Percentiles rank a stretch among this genome's conserved stretches.
phyloP scores from a whole-genome alignment of 495 filamentous ascomycete genomes.

The Usnea hakonensis region DNA sequence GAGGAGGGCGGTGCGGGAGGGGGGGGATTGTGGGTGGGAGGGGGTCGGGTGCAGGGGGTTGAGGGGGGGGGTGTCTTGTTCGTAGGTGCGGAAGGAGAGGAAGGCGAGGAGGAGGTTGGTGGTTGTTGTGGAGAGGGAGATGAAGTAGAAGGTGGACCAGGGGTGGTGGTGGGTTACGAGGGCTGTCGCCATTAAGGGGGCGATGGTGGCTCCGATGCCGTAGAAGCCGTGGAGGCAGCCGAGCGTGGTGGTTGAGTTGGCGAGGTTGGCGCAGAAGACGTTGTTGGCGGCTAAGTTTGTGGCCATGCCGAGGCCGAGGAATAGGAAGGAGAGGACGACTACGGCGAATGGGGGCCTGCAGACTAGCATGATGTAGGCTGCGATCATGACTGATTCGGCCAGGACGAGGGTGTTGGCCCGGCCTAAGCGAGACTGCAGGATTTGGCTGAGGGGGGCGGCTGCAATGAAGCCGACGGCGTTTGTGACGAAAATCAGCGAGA shows the following conservation, averaged over 20 bases:
- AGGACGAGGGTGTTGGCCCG: constrained; percentile 54
- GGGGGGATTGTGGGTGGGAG: constrained; percentile 23
- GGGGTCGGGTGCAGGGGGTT: constrained; percentile 32
- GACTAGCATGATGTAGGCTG: constrained; percentile 57
- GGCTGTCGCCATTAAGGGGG: constrained; percentile 62
- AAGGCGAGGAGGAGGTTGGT: constrained; percentile 19
- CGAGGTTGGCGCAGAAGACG: constrained; percentile 64
- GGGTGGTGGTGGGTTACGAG: constrained; percentile 44
- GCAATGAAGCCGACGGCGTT: constrained; percentile 70
- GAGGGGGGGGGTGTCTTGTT: constrained; percentile 31
- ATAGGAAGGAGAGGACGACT: constrained; percentile 56
- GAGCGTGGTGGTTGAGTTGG: constrained; percentile 53
- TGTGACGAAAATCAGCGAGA: constrained; percentile 72
- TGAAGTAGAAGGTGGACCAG: constrained; percentile 57
- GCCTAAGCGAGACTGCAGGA: constrained; percentile 47
- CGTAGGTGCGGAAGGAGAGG: constrained; percentile 32
- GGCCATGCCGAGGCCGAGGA: constrained; percentile 60
- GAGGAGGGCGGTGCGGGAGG: constrained; percentile 27
- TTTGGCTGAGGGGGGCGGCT: constrained; percentile 57
- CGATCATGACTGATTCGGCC: constrained; percentile 39
- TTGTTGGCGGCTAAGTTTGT: constrained; percentile 64
- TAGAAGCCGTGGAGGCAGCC: constrained; percentile 62
- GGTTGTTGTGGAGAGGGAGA: constrained; percentile 36
- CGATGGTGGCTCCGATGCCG: constrained; percentile 63
- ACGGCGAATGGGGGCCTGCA: constrained; percentile 61